These are phyloP conservation scores for Chytridiales sp. DNA, from an alignment of 371 early-diverging fungal species.

Conservation along the genomic window DNA sequence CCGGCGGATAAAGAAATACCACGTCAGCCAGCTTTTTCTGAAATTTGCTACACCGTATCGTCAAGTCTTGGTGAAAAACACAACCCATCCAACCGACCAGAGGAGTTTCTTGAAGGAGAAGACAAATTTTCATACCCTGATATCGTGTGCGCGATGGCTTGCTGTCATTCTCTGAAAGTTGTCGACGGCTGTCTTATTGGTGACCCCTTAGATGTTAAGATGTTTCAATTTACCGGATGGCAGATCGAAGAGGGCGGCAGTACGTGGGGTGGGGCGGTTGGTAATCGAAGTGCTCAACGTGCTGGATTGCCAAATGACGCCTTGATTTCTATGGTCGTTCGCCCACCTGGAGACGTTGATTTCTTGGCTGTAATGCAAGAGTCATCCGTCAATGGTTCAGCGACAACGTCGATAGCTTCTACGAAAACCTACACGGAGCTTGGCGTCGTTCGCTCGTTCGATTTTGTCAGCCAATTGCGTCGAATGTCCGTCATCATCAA, in stretches of 20 bases:
- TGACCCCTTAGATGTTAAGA: conserved; percentile 97
- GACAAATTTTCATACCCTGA: conserved; percentile 46
- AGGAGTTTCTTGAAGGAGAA: conserved; percentile 24
- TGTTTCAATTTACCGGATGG: conserved; percentile 97
- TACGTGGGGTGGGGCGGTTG: background rate
- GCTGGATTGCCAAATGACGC: background rate
- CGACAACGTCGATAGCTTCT: background rate
- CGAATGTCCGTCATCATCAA: conserved; percentile 92
- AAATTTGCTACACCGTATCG: background rate
- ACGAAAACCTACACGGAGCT: conserved; percentile 62
- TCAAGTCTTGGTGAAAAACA: too few species aligned
- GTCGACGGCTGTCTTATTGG: conserved; percentile 89
- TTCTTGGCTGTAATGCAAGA: conserved; percentile 19
- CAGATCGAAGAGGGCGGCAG: conserved; percentile 77
- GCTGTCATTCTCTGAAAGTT: conserved; percentile 95
- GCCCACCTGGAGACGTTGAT: conserved; percentile 67
- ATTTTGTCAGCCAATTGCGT: conserved; percentile 90
- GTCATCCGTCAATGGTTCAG: conserved; percentile 3
- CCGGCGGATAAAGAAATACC: too few species aligned
- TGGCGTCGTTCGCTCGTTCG: conserved; percentile 91
- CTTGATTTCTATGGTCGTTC: conserved; percentile 52
- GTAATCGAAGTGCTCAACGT: conserved; percentile 6
- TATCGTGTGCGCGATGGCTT: conserved; percentile 74
- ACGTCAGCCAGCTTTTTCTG: too few species aligned
- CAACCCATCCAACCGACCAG: too few species aligned